Evolutionary conservation across 2,329 filamentous ascomycete genomes (phyloP), one percentile per base, ranked within the genome.

Genomic region (Epichloe elymi): DNA sequence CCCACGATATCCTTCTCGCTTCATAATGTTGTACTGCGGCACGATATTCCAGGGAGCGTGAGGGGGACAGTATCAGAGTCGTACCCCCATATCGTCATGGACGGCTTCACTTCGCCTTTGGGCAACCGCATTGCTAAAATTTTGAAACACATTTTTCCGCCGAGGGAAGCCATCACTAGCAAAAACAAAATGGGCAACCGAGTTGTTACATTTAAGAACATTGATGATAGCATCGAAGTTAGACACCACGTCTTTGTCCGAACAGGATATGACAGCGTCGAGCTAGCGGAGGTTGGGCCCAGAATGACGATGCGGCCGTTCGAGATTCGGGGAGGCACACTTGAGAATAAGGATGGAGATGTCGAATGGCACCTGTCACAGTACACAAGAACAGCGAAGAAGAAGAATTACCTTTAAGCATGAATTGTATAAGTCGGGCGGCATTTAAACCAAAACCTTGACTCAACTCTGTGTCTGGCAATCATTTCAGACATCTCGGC

Each of bases 251-350:
- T 98, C 2, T 98, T 96, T 63, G 91, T 98, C 17, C 84, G 87
- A 65, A 97, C 93, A 0, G 85, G 87, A 1, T 93, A 91, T 63
- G 83, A 95, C 63, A 87, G 85, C 53, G 88, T 97, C 3, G 89
- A 95, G 67, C 70, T 95, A 59, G 84, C 86, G 14, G 89, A 95
- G 66, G 88, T 95, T 48, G 89, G 91, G 0, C 93, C 93, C 1
- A 78, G 93, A 52, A 95, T 97, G 88, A 95, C 89, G n/a, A 93
- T 97, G 88, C 78, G 88, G 58, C 73, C 89, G 49, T 98, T 97
- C 63, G 88, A 97, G 71, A 95, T 98, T 55, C 78, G 90, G 45
- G 45, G 84, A 49, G 91, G 93, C 15, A 95, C 91, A 4, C 72
- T 96, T 54, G 93, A 97, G 64, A 95, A 90, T 62, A 94, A 94